phyloP scores from a whole-genome alignment of 331 rosid species.

The Quercus lobata region DNA sequence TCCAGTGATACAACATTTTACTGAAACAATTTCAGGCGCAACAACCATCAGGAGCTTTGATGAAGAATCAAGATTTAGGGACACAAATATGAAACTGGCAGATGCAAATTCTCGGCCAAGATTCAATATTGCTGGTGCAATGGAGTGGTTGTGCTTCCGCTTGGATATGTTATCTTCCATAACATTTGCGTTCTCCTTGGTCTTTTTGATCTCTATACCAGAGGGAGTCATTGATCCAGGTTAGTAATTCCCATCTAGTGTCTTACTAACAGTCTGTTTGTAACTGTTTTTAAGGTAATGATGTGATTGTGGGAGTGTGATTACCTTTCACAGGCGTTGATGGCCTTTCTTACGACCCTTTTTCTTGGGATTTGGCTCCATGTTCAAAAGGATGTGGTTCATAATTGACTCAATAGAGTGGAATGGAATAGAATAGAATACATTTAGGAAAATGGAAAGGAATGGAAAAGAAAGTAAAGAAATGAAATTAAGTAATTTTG shows the following conservation, averaged over 20 bases:
- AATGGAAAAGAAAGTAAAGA: too few species aligned
- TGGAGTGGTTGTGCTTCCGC: constrained; percentile 75
- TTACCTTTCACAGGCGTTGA: too few species aligned
- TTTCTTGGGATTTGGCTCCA: neutral
- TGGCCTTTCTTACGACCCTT: too few species aligned
- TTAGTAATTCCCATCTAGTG: constrained; percentile 9
- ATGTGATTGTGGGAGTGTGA: too few species aligned
- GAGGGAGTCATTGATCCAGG: constrained; percentile 68
- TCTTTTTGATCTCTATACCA: constrained; percentile 65
- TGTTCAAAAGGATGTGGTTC: too few species aligned
- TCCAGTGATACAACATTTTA: constrained; percentile 68
- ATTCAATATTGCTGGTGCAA: constrained; percentile 50
- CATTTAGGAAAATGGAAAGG: too few species aligned
- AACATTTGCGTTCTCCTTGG: constrained; percentile 54
- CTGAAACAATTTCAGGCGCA: constrained; percentile 61
- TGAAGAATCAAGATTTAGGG: constrained; percentile 50
- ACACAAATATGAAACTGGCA: constrained; percentile 48
- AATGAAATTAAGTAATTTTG: too few species aligned
- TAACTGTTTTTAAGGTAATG: too few species aligned
- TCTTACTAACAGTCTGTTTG: neutral
- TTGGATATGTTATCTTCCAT: constrained; percentile 56
- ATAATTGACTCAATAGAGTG: too few species aligned
- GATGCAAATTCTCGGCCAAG: constrained; percentile 66
- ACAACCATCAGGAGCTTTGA: constrained; percentile 63
- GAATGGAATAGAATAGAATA: too few species aligned